phyloP scores from a whole-genome alignment of 768 basidiomycete genomes.

The Baorangia bicolor region DNA sequence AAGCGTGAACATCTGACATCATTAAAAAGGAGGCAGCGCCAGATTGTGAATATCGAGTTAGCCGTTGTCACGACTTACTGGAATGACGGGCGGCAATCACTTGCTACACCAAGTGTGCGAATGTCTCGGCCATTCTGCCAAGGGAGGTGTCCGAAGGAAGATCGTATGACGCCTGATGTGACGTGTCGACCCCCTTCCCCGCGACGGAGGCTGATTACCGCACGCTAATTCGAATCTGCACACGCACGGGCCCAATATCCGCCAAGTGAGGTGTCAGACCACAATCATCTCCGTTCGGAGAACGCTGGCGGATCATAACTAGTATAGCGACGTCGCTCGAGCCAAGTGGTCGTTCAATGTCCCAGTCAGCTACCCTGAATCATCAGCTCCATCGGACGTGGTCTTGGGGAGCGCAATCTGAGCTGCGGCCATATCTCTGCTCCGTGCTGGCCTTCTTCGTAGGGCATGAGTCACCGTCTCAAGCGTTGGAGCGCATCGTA shows the following conservation, averaged over 20 bases:
- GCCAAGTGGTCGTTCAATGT: neutral
- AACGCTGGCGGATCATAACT: neutral
- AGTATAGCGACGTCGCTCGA: too few relatives aligned
- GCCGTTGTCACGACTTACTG: neutral
- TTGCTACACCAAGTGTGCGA: neutral
- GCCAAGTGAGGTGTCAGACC: neutral
- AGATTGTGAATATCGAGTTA: neutral
- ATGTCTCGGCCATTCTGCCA: neutral
- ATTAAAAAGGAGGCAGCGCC: too few relatives aligned
- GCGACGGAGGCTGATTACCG: neutral
- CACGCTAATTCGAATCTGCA: neutral
- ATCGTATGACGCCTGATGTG: neutral
- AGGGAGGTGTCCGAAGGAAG: neutral
- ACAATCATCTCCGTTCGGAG: constrained; percentile 9
- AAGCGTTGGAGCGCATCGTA: neutral
- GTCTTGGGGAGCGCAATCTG: neutral
- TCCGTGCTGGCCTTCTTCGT: neutral
- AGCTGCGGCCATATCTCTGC: neutral
- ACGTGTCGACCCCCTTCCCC: neutral
- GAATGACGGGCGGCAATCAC: neutral
- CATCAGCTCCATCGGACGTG: neutral
- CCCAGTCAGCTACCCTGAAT: neutral
- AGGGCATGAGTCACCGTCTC: neutral
- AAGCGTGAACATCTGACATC: neutral
- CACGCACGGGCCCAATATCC: constrained; percentile 7